Conservation (phyloP, 352 stramenopile species). For the Phytophthora sojae region DNA sequence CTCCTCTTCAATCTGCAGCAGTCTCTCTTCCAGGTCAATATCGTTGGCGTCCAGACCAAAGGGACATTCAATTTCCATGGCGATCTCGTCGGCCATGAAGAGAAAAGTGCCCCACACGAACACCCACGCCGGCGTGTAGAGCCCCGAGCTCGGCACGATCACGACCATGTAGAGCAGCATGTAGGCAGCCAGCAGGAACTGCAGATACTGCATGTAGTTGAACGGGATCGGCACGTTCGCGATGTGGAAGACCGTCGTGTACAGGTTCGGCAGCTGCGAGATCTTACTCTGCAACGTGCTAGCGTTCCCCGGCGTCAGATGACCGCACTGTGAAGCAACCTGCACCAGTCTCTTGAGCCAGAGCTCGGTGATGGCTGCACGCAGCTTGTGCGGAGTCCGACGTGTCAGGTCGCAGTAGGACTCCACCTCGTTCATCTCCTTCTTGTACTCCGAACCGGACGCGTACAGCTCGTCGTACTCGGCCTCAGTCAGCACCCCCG, state of each 20-base stretch:
- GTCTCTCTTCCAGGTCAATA: slow-evolving; percentile 76
- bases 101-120: slow-evolving; percentile 81
- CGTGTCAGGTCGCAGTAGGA: slow-evolving; percentile 60
- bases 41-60: slow-evolving; percentile 81
- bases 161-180: slow-evolving; percentile 84
- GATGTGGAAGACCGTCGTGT: slow-evolving; percentile 85
- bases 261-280: slow-evolving; percentile 65
- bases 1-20: slow-evolving; percentile 81
- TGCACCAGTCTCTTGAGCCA: slow-evolving; percentile 79
- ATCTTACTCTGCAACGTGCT: slow-evolving; percentile 76
- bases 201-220: slow-evolving; percentile 87
- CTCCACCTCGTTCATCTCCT: slow-evolving; percentile 26
- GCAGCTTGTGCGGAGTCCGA: slow-evolving; percentile 69
- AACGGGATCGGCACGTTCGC: slow-evolving; percentile 85
- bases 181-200: slow-evolving; percentile 69
- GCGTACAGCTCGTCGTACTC: slow-evolving; percentile 78
- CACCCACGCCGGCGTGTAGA: slow-evolving; percentile 81
- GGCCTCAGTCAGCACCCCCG: slow-evolving; percentile 56
- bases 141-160: slow-evolving; percentile 69
- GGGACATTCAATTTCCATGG: slow-evolving; percentile 81
- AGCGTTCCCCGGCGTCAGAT: slow-evolving; percentile 61
- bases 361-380: slow-evolving; percentile 76
- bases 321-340: slow-evolving; percentile 56
- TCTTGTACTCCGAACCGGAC: slow-evolving; percentile 63
- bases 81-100: slow-evolving; percentile 80